Percentiles rank a stretch among this genome's conserved stretches.
Conservation (phyloP, 106 monocot genomes). For the Dendrobium nobile region DNA sequence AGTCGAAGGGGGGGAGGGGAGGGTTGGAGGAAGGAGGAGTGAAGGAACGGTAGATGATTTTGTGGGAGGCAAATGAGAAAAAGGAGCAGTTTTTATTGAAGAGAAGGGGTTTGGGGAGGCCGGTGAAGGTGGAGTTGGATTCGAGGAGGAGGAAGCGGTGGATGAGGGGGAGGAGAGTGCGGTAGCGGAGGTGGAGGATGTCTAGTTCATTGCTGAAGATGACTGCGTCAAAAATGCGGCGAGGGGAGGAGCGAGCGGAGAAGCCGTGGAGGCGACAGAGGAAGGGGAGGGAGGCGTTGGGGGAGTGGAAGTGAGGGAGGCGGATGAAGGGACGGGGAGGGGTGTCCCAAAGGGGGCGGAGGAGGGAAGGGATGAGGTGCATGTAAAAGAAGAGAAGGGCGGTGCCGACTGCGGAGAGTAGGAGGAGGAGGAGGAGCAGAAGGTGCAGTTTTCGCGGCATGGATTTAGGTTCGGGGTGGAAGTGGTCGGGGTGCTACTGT, state of each 20-base stretch:
- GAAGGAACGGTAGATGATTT: slow-evolving; percentile 36
- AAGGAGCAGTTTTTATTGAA: slow-evolving; percentile 8
- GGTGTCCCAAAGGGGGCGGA: slow-evolving; percentile 88
- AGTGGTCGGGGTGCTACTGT: no score
- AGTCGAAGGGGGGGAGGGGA: slow-evolving; percentile 34
- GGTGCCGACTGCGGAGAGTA: background rate
- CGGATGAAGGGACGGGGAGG: slow-evolving; percentile 70
- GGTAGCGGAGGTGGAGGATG: slow-evolving; percentile 68
- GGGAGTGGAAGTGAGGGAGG: slow-evolving; percentile 70
- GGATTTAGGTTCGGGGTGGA: background rate
- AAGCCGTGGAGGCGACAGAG: slow-evolving; percentile 86
- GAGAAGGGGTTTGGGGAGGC: slow-evolving; percentile 50
- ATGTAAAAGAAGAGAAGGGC: slow-evolving; percentile 8
- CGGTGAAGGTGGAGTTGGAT: slow-evolving; percentile 83
- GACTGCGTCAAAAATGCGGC: slow-evolving; percentile 70
- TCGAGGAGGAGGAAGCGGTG: slow-evolving; percentile 71
- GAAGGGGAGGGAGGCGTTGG: slow-evolving; percentile 35
- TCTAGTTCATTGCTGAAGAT: slow-evolving; percentile 92
- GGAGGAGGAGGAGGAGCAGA: slow-evolving; percentile 19
- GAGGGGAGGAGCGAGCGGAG: slow-evolving; percentile 43
- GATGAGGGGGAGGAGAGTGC: slow-evolving; percentile 58
- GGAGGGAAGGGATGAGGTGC: slow-evolving; percentile 56
- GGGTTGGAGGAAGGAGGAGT: background rate
- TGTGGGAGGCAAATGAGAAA: slow-evolving; percentile 39
- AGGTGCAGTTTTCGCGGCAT: background rate